Conservation (phyloP, 176 grass and related monocot species). For the Melocanna baccifera region DNA sequence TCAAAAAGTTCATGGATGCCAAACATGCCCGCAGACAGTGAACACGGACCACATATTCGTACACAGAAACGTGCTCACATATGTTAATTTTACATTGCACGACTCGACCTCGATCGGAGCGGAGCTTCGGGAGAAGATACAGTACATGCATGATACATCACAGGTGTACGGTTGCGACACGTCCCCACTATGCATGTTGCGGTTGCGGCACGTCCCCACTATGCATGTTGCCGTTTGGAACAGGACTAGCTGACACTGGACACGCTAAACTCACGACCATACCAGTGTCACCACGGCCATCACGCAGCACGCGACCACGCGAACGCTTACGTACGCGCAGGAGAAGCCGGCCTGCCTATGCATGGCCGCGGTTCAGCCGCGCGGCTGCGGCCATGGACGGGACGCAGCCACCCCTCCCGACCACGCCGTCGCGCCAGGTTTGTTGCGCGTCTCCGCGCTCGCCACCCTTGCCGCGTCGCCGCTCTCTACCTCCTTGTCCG, state of each 20-base stretch:
- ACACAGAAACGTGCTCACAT: too few species aligned
- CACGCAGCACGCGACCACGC: too few species aligned
- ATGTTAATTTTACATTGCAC: neutral
- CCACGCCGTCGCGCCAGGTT: constrained; percentile 16
- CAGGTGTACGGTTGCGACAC: neutral
- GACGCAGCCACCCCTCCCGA: constrained; percentile 43
- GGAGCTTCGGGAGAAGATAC: neutral
- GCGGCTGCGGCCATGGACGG: constrained; percentile 46
- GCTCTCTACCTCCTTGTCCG: constrained; percentile 57
- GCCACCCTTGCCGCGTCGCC: constrained; percentile 52
- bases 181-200: neutral
- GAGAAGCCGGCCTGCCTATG: neutral
- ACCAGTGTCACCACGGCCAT: neutral
- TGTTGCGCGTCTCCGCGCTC: constrained; percentile 51
- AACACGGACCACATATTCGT: too few species aligned
- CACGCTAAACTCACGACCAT: too few species aligned
- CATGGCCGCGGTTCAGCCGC: constrained; percentile 46
- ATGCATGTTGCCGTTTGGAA: neutral
- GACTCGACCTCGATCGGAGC: too few species aligned
- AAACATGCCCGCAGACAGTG: too few species aligned
- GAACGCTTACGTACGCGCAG: neutral
- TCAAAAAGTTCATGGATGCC: too few species aligned
- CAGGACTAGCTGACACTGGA: neutral
- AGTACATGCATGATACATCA: neutral
- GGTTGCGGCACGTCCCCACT: too few species aligned